A percentile compares a stretch with the other conserved stretches of the same genome.
These are phyloP conservation scores for Phylloporus sp. DNA, from an alignment of 768 basidiomycete genomes.

Conservation along the genomic window DNA sequence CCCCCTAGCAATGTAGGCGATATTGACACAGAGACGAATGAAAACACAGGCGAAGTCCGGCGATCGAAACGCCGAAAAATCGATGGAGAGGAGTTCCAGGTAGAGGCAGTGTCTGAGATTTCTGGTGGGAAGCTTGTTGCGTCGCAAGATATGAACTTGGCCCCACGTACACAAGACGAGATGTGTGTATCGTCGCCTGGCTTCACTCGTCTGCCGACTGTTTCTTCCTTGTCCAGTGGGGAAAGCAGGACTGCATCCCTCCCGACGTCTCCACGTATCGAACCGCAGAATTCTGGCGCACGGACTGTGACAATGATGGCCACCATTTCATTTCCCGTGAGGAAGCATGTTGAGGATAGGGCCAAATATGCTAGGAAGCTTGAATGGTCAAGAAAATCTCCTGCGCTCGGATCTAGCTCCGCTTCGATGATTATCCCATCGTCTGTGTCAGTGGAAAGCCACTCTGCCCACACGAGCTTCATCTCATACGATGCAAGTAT, in stretches of 20 bases:
- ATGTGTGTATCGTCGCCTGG: not conserved
- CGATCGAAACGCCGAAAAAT: conserved; percentile 15
- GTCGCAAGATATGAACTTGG: not conserved
- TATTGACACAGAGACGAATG: not conserved
- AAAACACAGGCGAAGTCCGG: conserved; percentile 2
- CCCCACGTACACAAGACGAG: not conserved
- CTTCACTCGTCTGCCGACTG: not conserved
- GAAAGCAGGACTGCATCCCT: not conserved
- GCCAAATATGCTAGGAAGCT: not conserved
- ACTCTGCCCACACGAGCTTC: not conserved
- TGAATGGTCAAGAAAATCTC: not conserved
- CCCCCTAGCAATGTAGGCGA: not conserved
- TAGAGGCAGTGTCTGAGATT: not conserved
- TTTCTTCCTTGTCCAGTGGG: not conserved
- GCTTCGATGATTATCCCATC: not conserved
- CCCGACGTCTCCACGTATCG: not conserved
- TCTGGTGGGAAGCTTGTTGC: not conserved
- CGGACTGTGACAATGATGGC: not conserved
- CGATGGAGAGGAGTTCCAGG: conserved; percentile 3
- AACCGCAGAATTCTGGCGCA: not conserved
- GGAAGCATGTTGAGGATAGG: conserved; percentile 8
- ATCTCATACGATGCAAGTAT: not conserved
- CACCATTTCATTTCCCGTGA: conserved; percentile 21
- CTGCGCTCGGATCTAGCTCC: not conserved
- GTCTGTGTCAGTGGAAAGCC: not conserved